Percentiles rank a stretch among this genome's conserved stretches.
Conservation (phyloP, 176 grass and related monocot species). For the Oryza australiensis region DNA sequence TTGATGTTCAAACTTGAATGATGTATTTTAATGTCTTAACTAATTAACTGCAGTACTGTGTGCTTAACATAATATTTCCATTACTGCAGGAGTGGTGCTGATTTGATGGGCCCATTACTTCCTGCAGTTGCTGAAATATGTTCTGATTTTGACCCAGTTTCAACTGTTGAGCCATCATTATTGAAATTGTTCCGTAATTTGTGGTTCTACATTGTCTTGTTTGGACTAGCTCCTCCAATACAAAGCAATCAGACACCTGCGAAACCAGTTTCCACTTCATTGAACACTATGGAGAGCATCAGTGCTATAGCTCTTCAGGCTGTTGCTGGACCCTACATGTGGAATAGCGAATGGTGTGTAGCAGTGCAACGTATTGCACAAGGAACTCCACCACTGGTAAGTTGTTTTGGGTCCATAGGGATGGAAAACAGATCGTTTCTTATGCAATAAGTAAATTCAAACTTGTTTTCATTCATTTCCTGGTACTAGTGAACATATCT, state of each 20-base stretch:
- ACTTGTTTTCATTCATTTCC: constrained; percentile 29
- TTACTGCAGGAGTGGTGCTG: constrained; percentile 90
- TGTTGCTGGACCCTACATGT: constrained; percentile 98
- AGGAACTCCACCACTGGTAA: constrained; percentile 92
- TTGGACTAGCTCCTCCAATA: constrained; percentile 93
- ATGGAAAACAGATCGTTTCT: constrained; percentile 18
- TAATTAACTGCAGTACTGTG: constrained; percentile 18
- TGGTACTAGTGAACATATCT: neutral
- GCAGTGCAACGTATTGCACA: constrained; percentile 90
- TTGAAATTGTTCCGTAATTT: constrained; percentile 95
- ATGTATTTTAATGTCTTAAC: neutral
- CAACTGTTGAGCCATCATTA: constrained; percentile 83
- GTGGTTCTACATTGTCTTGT: constrained; percentile 99
- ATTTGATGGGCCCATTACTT: constrained; percentile 93
- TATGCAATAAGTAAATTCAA: constrained; percentile 20
- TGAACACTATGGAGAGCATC: constrained; percentile 55
- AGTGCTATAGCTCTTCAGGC: constrained; percentile 83
- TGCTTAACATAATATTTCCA: constrained; percentile 33
- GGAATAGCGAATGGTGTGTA: constrained; percentile 75
- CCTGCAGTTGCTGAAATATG: constrained; percentile 98
- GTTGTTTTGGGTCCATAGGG: constrained; percentile 29
- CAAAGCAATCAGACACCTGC: constrained; percentile 67
- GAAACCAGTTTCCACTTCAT: constrained; percentile 80
- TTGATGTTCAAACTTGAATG: constrained; percentile 28
- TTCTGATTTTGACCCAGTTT: constrained; percentile 96